These are phyloP conservation scores for Baudoinia panamericana DNA, from an alignment of 495 filamentous ascomycete genomes.

Conservation along the genomic window DNA sequence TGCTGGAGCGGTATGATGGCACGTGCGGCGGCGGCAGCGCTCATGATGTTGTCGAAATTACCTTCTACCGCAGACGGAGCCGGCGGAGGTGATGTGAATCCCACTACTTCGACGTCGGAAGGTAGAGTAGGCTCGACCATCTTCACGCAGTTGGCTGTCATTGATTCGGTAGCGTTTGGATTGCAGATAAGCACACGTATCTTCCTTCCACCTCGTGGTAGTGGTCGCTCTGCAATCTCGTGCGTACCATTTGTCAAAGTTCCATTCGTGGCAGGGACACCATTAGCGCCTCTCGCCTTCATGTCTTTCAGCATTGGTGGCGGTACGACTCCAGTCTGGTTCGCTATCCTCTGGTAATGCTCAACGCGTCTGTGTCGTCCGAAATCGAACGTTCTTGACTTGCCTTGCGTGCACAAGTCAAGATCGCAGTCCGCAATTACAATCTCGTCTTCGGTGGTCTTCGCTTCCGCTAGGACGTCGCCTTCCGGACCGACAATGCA, in stretches of 20 bases:
- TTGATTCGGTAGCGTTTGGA: slow-evolving; percentile 36
- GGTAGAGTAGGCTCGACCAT: slow-evolving; percentile 32
- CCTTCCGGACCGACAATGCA: slow-evolving; percentile 40
- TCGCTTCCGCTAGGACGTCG: slow-evolving; percentile 34
- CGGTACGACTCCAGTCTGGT: slow-evolving; percentile 36
- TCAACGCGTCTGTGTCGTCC: slow-evolving; percentile 35
- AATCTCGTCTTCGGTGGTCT: slow-evolving; percentile 35
- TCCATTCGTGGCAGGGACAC: not conserved
- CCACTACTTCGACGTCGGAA: slow-evolving; percentile 31
- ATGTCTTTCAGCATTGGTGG: slow-evolving; percentile 21
- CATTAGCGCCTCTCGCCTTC: not conserved
- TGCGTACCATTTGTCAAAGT: not conserved
- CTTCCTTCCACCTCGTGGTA: slow-evolving; percentile 12
- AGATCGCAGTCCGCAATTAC: slow-evolving; percentile 37
- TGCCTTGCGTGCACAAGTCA: slow-evolving; percentile 32
- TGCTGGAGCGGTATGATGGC: slow-evolving; percentile 29
- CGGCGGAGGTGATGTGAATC: slow-evolving; percentile 35
- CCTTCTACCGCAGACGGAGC: slow-evolving; percentile 38
- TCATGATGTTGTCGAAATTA: slow-evolving; percentile 33
- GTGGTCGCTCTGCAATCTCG: not conserved
- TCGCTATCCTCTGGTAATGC: slow-evolving; percentile 30
- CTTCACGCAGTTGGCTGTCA: slow-evolving; percentile 34
- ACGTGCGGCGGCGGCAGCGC: slow-evolving; percentile 30
- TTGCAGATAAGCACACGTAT: slow-evolving; percentile 37
- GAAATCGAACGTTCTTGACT: slow-evolving; percentile 37